Base-by-base conservation (phyloP, 768 basidiomycete genomes). In the Tricholoma sp. region DNA sequence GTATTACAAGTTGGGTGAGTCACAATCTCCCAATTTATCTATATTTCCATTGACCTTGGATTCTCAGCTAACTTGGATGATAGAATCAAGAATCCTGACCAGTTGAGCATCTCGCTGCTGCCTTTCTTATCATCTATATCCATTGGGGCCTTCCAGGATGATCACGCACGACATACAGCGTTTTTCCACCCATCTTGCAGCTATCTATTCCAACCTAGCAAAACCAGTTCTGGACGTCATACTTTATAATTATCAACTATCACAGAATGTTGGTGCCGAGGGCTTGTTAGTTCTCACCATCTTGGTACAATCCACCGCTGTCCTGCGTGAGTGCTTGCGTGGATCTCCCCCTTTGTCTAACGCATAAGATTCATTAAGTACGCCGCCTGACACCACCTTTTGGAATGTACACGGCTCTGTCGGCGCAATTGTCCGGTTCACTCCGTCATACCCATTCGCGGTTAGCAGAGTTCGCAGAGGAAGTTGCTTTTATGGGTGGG, bases 111-210 rank as follows among this genome's bases (percentile, higher is more conserved):
- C 57, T 31, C n/a, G 35, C 32, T 39, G 50, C 5, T 29, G 32
- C 27, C 22, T 61, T 27, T n/a, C 41, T 39, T 14, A 18, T 29
- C 45, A 60, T 50, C 21, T 24, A 55, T 19, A 47, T 59, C 12
- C 67, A 50, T 68, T 2, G 6, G 22, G 11, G 3, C 12, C 3
- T 39, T 27, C 6, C 64, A 94, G 89, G 76, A 94, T 94, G 88
- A 91, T 97, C 53, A 96, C 94, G 2, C 87, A 95, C 57, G 96
- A 98, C 70, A 94, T 98, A 50, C 91, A 95, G 68, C 88, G 88
- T 54, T 98, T 97, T 73, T 91, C 92, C 12, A 82, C 81, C 4
- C 88, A 92, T 66, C 81, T 98, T 5, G 94, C 96, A 11, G 92
- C 92, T 16, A 94, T 98, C 34, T 98, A 98, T 71, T 83, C 86